Conservation (phyloP, 306 rosid genomes). For the Cicer pinnatifidum region DNA sequence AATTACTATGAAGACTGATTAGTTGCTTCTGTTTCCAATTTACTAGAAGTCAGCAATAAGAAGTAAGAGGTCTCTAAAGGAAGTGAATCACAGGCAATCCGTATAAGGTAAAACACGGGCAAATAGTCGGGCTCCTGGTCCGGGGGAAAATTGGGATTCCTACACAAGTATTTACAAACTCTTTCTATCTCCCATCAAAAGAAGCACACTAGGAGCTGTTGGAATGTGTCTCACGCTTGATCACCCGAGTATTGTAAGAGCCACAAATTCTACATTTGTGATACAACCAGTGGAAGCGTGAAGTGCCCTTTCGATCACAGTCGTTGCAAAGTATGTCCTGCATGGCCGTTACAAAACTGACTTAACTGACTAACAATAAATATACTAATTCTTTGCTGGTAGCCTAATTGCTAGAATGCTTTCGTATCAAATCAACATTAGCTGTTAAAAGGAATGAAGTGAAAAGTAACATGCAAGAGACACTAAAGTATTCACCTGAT, state of each 20-base stretch:
- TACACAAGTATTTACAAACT: conserved; percentile 73
- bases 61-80: conserved; percentile 42
- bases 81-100: conserved; percentile 29
- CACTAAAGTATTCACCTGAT: conserved; percentile 66
- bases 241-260: conserved; percentile 92
- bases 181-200: conserved; percentile 44
- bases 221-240: conserved; percentile 60
- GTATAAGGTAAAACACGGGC: conserved; percentile 29
- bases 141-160: conserved; percentile 53
- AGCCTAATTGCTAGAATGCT: conserved; percentile 22
- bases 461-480: conserved; percentile 33
- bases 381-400: background rate
- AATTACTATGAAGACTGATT: conserved; percentile 34
- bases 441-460: conserved; percentile 39
- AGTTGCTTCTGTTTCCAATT: conserved; percentile 32
- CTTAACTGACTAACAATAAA: conserved; percentile 26
- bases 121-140: conserved; percentile 46
- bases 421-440: conserved; percentile 37
- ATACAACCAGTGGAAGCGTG: conserved; percentile 93
- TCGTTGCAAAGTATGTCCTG: conserved; percentile 96
- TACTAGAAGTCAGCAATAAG: conserved; percentile 20
- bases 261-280: conserved; percentile 91
- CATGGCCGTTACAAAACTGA: conserved; percentile 44
- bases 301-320: conserved; percentile 75
- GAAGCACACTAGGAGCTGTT: conserved; percentile 56